Evolutionary conservation across 345 rosid genomes (phyloP).

Genomic region (Aquilaria malaccensis): DNA sequence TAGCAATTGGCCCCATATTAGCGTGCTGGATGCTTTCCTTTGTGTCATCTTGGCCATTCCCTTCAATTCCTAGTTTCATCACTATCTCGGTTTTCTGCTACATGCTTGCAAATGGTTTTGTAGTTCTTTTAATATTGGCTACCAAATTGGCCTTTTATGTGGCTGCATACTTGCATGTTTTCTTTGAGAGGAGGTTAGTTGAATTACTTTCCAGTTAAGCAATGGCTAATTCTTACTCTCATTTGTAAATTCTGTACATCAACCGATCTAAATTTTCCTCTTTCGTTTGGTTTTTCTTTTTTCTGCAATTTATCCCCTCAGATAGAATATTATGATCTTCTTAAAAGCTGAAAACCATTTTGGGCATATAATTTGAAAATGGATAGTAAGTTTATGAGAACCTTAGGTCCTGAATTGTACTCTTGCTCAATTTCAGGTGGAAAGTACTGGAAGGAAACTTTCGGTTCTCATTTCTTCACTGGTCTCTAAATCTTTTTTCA

Average conservation of each 20-base stretch:
- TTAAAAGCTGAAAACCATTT: too few species aligned
- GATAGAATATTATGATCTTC: background rate
- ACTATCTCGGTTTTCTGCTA: conserved; percentile 62
- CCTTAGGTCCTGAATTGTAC: conserved; percentile 8
- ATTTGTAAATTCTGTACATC: background rate
- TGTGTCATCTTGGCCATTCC: conserved; percentile 57
- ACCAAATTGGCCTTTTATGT: conserved; percentile 67
- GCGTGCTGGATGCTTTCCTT: conserved; percentile 50
- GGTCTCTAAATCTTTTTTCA: conserved; percentile 59
- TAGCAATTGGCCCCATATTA: conserved; percentile 50
- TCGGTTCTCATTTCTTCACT: conserved; percentile 36
- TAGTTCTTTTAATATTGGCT: conserved; percentile 45
- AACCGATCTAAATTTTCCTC: background rate
- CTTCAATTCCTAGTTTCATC: conserved; percentile 62
- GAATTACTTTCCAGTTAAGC: conserved; percentile 2
- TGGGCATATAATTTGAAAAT: background rate
- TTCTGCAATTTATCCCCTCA: too few species aligned
- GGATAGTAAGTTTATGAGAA: conserved; percentile 1
- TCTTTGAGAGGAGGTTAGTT: conserved; percentile 62
- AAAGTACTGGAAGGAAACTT: conserved; percentile 44
- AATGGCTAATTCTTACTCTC: too few species aligned
- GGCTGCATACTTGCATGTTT: conserved; percentile 57
- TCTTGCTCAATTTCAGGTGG: conserved; percentile 46
- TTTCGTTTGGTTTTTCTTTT: background rate
- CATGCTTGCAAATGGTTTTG: conserved; percentile 62